Evolutionary conservation across 2,329 filamentous ascomycete genomes (phyloP), one percentile per base, ranked within the genome.

Genomic region (Cladophialophora psammophila): DNA sequence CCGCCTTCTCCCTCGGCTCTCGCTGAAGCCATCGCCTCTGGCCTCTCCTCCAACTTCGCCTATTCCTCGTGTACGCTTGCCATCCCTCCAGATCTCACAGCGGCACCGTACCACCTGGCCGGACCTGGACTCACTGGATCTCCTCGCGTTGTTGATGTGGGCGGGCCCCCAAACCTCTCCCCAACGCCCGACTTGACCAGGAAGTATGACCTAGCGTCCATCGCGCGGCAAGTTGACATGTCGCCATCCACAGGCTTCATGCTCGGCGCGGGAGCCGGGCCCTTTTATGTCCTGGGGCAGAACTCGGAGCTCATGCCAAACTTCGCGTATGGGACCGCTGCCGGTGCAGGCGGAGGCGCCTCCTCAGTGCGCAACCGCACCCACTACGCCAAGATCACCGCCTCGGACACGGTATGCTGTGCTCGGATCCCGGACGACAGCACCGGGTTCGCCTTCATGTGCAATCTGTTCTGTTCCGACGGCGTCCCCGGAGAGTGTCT

Each of bases 291-390:
- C 34, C 32, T 81, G 4, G 81, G 81, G 0, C 73, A 74, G n/a
- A 83, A 83, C 66, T 76, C 76, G 9, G 81, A 83, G 66, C 76
- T 83, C 20, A 77, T 77, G 57, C 77, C 80, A 0, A 81, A 81
- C 64, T 53, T 82, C 2, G 72, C 74, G 38, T 81, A 76, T 72
- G 62, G 71, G 5, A 67, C 65, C 26, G 73, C 70, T 3, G 62
- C 66, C n/a, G 54, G 18, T 2, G 20, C 15, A 10, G 71, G 72
- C 0, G 64, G 71, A 2, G 45, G 74, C 6, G 34, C 59, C 5
- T 10, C 7, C n/a, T 9, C 5, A 3, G 53, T 59, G 10, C 60
- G 65, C 34, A 80, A 80, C 60, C 59, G 69, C 20, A 77, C 75
- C 0, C 72, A 74, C 15, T 75, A 75, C 32, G 74, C 74, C 1